Percentiles rank a stretch among this genome's conserved stretches.
These are phyloP conservation scores for Syzygium jambos DNA, from an alignment of 345 rosid genomes.

Conservation along the genomic window DNA sequence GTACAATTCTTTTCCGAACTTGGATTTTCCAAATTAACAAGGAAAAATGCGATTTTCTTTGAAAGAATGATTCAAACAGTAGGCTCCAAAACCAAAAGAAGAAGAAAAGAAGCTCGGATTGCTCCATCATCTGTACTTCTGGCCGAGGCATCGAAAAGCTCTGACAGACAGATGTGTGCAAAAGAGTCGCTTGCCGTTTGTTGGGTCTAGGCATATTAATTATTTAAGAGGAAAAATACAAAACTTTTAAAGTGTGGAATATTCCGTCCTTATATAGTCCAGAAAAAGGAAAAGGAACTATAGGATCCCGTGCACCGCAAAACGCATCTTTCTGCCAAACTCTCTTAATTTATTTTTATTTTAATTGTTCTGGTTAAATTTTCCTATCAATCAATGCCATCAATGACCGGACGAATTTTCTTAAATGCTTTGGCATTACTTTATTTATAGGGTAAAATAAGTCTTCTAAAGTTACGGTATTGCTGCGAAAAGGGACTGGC, in stretches of 20 bases:
- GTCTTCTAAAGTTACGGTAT: neutral
- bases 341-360: neutral
- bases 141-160: neutral
- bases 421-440: neutral
- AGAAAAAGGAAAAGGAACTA: neutral
- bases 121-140: neutral
- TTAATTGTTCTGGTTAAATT: neutral
- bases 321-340: neutral
- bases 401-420: neutral
- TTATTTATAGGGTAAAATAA: neutral
- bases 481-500: neutral
- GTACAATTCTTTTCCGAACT: neutral
- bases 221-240: neutral
- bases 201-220: neutral
- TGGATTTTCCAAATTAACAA: neutral
- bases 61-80: neutral
- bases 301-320: neutral
- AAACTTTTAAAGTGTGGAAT: neutral
- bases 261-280: neutral
- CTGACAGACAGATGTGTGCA: neutral
- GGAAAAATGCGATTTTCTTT: neutral
- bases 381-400: neutral
- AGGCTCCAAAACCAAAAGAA: neutral
- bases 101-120: neutral
- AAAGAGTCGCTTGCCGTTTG: neutral